These are phyloP conservation scores for Basidiobolus meristosporus DNA, from an alignment of 371 early-diverging fungal genomes.

Conservation along the genomic window DNA sequence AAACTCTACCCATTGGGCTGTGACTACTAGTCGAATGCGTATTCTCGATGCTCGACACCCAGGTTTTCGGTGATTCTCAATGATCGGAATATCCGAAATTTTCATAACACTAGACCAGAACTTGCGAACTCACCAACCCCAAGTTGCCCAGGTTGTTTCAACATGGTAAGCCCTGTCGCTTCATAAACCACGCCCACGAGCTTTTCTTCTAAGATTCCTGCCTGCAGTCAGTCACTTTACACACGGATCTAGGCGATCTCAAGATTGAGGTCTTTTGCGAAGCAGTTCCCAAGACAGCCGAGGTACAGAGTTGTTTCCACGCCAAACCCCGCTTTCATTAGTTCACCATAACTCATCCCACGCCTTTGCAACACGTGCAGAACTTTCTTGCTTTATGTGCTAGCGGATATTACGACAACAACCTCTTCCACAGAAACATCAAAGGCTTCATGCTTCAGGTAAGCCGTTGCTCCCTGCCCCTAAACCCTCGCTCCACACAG, in stretches of 20 bases:
- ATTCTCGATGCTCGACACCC: too few relatives aligned
- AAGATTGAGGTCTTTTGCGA: slow-evolving; percentile 72
- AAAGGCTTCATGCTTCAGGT: slow-evolving; percentile 82
- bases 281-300: slow-evolving; percentile 63
- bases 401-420: slow-evolving; percentile 77
- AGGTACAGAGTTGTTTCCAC: slow-evolving; percentile 38
- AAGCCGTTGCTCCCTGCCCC: slow-evolving; percentile 1
- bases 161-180: too few relatives aligned
- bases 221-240: slow-evolving; percentile 53
- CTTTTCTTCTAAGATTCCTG: neutral
- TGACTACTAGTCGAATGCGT: too few relatives aligned
- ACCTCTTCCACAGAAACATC: slow-evolving; percentile 71
- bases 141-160: too few relatives aligned
- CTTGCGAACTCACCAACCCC: too few relatives aligned
- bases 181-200: too few relatives aligned
- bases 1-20: too few relatives aligned
- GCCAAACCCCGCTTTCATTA: neutral
- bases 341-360: neutral
- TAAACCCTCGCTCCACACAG: neutral
- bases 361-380: slow-evolving; percentile 14
- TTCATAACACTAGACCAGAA: too few relatives aligned
- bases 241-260: slow-evolving; percentile 83
- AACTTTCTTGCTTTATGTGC: slow-evolving; percentile 93
- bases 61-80: too few relatives aligned
- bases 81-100: too few relatives aligned